Percentiles rank a stretch among this genome's conserved stretches.
Evolutionary conservation across 202 grass and related monocot species (phyloP).

Genomic region (Hordeum pubiflorum): DNA sequence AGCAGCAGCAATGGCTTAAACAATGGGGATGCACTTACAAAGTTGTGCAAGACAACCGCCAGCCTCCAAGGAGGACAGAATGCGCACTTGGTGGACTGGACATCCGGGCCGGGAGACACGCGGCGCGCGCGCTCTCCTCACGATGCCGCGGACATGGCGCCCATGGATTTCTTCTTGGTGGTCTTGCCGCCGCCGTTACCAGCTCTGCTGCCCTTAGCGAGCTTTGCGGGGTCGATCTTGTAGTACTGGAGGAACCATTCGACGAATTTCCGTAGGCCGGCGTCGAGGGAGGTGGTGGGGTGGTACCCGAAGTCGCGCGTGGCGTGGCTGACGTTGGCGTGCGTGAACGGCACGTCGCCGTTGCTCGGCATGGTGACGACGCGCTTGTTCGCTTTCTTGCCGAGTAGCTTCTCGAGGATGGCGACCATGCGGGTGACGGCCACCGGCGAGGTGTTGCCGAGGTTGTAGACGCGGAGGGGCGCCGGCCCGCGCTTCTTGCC

Average conservation of each 20-base stretch:
- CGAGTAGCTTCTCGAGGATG: conserved; percentile 70
- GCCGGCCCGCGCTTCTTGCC: conserved; percentile 55
- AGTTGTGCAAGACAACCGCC: conserved; percentile 19
- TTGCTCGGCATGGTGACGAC: conserved; percentile 75
- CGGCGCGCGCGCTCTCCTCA: conserved; percentile 1
- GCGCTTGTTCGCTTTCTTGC: conserved; percentile 73
- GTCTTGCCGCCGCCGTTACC: conserved; percentile 7
- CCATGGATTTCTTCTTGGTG: conserved; percentile 31
- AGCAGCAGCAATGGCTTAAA: conserved; percentile 30
- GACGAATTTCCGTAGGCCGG: conserved; percentile 65
- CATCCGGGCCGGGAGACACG: conserved; percentile 2
- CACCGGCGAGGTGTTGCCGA: conserved; percentile 88
- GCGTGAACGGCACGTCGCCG: conserved; percentile 92
- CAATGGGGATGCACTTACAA: conserved; percentile 28
- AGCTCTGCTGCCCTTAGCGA: conserved; percentile 2
- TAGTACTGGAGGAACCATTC: conserved; percentile 88
- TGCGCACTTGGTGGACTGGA: conserved; percentile 15
- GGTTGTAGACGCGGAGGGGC: conserved; percentile 73
- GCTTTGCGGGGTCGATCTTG: conserved; percentile 38
- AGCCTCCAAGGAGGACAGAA: conserved; percentile 17
- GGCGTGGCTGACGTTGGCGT: conserved; percentile 88
- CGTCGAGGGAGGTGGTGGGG: conserved; percentile 63
- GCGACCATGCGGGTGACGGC: conserved; percentile 69
- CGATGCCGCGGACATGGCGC: conserved; percentile 30
- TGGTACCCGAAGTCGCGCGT: conserved; percentile 62